A percentile compares a stretch with the other conserved stretches of the same genome.
Evolutionary conservation across 495 filamentous ascomycete genomes (phyloP).

Genomic region (Aspergillus egyptiacus): DNA sequence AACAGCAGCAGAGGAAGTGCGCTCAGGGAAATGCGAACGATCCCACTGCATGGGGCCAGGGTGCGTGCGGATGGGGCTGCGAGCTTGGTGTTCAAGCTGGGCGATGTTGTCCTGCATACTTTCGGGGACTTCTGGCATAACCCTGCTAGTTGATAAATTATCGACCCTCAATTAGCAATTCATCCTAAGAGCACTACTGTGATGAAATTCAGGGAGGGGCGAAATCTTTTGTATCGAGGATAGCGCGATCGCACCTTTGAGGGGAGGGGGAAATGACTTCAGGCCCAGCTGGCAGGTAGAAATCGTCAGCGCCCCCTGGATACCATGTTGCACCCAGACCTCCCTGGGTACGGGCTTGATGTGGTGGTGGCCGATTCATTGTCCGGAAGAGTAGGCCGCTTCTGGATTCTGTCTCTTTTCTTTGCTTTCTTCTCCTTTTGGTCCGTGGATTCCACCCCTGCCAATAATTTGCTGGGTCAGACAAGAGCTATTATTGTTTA

Average conservation of each 20-base stretch:
- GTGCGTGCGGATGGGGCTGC: conserved; percentile 37
- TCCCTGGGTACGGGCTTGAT: conserved; percentile 41
- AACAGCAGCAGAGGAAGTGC: conserved; percentile 33
- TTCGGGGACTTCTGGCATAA: conserved; percentile 71
- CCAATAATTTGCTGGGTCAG: conserved; percentile 12
- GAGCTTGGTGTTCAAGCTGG: conserved; percentile 77
- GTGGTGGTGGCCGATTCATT: conserved; percentile 39
- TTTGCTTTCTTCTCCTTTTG: conserved; percentile 9
- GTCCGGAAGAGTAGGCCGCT: conserved; percentile 7
- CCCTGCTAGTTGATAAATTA: conserved; percentile 36
- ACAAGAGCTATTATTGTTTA: conserved; percentile 11
- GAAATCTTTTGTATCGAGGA: conserved; percentile 1
- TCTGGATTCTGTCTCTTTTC: conserved; percentile 13
- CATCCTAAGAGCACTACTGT: conserved; percentile 6
- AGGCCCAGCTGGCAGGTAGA: conserved; percentile 52
- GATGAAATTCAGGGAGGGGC: not conserved
- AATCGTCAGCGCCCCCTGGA: conserved; percentile 85
- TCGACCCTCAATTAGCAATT: conserved; percentile 13
- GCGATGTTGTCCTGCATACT: conserved; percentile 91
- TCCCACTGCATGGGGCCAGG: conserved; percentile 35
- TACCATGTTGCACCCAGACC: conserved; percentile 79
- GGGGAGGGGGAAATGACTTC: conserved; percentile 77
- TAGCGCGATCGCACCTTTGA: conserved; percentile 64
- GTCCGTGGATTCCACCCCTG: conserved; percentile 9
- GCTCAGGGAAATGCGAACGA: conserved; percentile 38